Conservation (phyloP, 768 basidiomycete genomes). For the Lentinula sp. region DNA sequence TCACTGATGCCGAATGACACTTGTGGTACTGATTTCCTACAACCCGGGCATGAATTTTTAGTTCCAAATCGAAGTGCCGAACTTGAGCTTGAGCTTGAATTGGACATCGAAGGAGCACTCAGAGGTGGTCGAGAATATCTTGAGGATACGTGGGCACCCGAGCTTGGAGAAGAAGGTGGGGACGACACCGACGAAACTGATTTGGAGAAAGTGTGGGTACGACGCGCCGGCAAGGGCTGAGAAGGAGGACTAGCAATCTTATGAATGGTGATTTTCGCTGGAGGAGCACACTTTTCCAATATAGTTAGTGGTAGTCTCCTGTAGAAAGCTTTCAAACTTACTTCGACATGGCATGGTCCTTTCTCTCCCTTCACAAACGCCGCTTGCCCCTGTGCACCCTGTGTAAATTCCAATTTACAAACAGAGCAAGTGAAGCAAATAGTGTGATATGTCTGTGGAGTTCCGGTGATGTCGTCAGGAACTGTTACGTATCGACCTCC, state of each 20-base stretch:
- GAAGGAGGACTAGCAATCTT: conserved; percentile 14
- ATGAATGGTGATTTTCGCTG: conserved; percentile 33
- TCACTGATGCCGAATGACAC: conserved; percentile 76
- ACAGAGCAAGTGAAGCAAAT: conserved; percentile 71
- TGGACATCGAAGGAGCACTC: conserved; percentile 28
- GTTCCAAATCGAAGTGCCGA: conserved; percentile 53
- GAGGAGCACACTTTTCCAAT: conserved; percentile 36
- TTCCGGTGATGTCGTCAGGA: conserved; percentile 43
- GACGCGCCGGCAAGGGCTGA: neutral
- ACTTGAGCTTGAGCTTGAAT: neutral
- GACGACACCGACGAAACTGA: conserved; percentile 8
- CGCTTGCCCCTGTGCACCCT: conserved; percentile 54
- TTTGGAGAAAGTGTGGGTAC: conserved; percentile 1
- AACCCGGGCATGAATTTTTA: conserved; percentile 66
- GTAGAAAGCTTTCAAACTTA: conserved; percentile 13
- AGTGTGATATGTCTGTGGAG: conserved; percentile 62
- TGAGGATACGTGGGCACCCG: conserved; percentile 22
- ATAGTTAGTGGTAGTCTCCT: neutral
- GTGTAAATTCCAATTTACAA: conserved; percentile 60
- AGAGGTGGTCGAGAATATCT: conserved; percentile 33
- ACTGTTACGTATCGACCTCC: conserved; percentile 69
- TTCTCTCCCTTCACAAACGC: conserved; percentile 61
- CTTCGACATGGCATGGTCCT: conserved; percentile 68
- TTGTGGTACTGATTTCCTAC: conserved; percentile 62
- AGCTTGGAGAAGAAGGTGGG: conserved; percentile 12